Base-by-base conservation (phyloP, 768 basidiomycete species). In the Hericium coralloides region DNA sequence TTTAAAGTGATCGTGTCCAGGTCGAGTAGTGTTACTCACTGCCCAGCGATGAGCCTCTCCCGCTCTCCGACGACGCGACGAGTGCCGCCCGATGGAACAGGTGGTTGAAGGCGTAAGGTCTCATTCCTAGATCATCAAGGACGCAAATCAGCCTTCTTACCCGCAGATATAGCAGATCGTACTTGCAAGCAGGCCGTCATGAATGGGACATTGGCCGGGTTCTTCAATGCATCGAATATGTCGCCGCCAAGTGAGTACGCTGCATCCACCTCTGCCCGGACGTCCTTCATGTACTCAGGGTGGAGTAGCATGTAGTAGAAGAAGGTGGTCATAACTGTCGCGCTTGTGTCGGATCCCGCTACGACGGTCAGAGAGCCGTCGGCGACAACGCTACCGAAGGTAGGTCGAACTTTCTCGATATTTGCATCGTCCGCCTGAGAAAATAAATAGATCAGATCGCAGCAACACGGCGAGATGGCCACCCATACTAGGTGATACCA, bases 401-500 rank as follows among this genome's bases (percentile, higher is more conserved):
- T 17, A 12, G 53, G 53, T 7, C 20, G 37, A 4, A 18, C 26
- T 31, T 31, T 31, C 26, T 31, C 26, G 26, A 31, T 31, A 31
- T 31, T 31, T 31, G 26, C 26, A 31, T 31, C 26, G 26, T 31
- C 26, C 26, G 26, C 26, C 26, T 31, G 26, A 31, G 26, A 31
- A 31, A 31, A 31, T 8, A 31, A 31, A 31, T 7, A 31, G 26
- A 31, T 31, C 26, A 31, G 26, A 7, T 31, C 26, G 26, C 26
- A 31, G 26, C 26, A 31, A 31, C 26, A 6, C 26, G 26, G 9
- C 26, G 43, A 20, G 17, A n/a, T 17, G 43, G 8, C 8, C n/a
- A 20, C n/a, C 63, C 63, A 7, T 60, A 75, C 74, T 47, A 76
- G 59, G 60, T 75, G 65, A 58, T 73, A 67, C 59, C 72, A 75